A percentile compares a stretch with the other conserved stretches of the same genome.
Evolutionary conservation across 2,329 filamentous ascomycete genomes (phyloP).

Genomic region (Apiospora malaysiana): DNA sequence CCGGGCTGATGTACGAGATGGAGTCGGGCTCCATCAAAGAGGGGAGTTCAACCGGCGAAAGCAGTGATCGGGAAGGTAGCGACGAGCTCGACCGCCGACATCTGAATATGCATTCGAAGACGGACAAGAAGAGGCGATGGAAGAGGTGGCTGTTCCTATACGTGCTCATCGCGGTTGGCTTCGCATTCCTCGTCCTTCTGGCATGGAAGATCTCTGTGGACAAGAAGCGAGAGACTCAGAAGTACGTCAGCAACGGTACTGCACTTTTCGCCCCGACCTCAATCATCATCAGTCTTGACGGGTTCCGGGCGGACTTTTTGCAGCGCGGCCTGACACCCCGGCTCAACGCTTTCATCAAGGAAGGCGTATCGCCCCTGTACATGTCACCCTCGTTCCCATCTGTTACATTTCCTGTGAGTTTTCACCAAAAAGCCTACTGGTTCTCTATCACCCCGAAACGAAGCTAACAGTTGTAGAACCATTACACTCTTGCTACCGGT

Average conservation of each 20-base stretch:
- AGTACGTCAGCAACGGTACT: slow-evolving; percentile 77
- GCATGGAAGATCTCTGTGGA: slow-evolving; percentile 64
- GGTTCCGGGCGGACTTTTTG: slow-evolving; percentile 94
- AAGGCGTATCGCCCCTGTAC: slow-evolving; percentile 87
- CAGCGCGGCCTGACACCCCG: slow-evolving; percentile 82
- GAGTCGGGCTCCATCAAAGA: slow-evolving; percentile 78
- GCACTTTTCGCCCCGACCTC: slow-evolving; percentile 90
- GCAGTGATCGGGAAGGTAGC: slow-evolving; percentile 66
- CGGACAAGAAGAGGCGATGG: slow-evolving; percentile 57
- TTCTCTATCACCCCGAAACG: neutral
- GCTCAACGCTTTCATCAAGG: slow-evolving; percentile 76
- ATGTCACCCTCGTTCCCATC: slow-evolving; percentile 96
- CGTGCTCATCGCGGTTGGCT: slow-evolving; percentile 56
- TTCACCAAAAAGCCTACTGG: no score
- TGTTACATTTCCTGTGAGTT: slow-evolving; percentile 79
- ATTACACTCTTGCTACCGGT: slow-evolving; percentile 92
- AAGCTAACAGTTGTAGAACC: slow-evolving; percentile 57
- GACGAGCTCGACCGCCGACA: slow-evolving; percentile 61
- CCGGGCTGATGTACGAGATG: slow-evolving; percentile 76
- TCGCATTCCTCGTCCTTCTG: slow-evolving; percentile 60
- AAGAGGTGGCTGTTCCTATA: slow-evolving; percentile 61
- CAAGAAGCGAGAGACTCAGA: slow-evolving; percentile 43
- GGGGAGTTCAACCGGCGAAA: slow-evolving; percentile 67
- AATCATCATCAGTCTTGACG: slow-evolving; percentile 91
- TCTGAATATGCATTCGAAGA: slow-evolving; percentile 54